Conservation (phyloP, 306 rosid genomes). For the Vigna unguiculata region DNA sequence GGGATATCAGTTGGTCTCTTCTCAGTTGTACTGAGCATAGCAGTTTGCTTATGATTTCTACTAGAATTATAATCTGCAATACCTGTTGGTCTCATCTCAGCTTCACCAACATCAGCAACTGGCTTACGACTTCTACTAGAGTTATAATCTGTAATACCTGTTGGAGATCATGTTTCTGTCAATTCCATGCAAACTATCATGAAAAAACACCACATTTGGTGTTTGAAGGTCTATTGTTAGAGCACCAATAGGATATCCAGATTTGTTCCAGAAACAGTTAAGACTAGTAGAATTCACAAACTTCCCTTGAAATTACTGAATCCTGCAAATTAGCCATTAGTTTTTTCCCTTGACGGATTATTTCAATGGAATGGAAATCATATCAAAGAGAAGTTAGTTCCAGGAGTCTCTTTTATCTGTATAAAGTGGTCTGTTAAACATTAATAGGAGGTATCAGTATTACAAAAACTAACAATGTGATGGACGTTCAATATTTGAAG, state of each 20-base stretch:
- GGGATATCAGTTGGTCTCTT: slow-evolving; percentile 49
- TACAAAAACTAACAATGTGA: background rate
- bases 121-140: slow-evolving; percentile 54
- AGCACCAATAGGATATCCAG: slow-evolving; percentile 1
- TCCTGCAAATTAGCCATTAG: slow-evolving; percentile 1
- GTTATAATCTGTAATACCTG: slow-evolving; percentile 53
- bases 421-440: background rate
- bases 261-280: background rate
- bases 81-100: slow-evolving; percentile 54
- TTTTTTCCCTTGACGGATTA: background rate
- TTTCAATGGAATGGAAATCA: background rate
- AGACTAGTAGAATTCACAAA: slow-evolving; percentile 1
- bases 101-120: slow-evolving; percentile 43
- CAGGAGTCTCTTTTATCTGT: background rate
- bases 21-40: slow-evolving; percentile 45
- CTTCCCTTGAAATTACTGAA: slow-evolving; percentile 13
- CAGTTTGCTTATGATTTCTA: slow-evolving; percentile 50
- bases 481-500: background rate
- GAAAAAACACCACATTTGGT: slow-evolving; percentile 7
- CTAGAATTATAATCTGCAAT: slow-evolving; percentile 45
- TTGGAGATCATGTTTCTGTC: slow-evolving; percentile 39
- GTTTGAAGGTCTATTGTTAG: slow-evolving; percentile 7
- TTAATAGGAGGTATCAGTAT: background rate
- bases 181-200: slow-evolving; percentile 32
- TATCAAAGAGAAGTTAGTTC: background rate